Evolutionary conservation across 2,329 filamentous ascomycete species (phyloP).

Genomic region (Xylaria sp.): DNA sequence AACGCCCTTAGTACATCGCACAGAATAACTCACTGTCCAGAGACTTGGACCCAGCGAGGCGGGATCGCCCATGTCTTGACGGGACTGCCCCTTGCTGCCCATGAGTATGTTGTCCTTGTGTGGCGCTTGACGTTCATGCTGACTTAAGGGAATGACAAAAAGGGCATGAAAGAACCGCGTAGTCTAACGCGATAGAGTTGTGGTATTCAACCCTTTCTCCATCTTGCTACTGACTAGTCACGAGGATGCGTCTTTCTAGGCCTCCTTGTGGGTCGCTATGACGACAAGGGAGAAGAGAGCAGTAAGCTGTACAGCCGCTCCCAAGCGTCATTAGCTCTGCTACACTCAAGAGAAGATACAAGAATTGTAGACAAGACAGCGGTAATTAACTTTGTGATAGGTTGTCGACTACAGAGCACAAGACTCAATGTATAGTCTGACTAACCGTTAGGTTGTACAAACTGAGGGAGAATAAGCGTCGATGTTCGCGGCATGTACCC

Average conservation of each 20-base stretch:
- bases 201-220: constrained; percentile 39
- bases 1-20: constrained; percentile 39
- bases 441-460: constrained; percentile 2
- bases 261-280: constrained; percentile 40
- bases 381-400: constrained; percentile 10
- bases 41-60: constrained; percentile 36
- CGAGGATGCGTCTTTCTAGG: constrained; percentile 39
- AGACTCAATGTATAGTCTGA: constrained; percentile 15
- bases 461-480: constrained; percentile 12
- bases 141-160: constrained; percentile 32
- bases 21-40: constrained; percentile 40
- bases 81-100: constrained; percentile 37
- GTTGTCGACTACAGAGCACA: constrained; percentile 6
- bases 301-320: constrained; percentile 19
- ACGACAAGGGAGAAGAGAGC: constrained; percentile 38
- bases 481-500: constrained; percentile 31
- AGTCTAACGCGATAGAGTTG: constrained; percentile 42
- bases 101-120: constrained; percentile 34
- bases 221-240: constrained; percentile 41
- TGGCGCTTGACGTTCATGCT: constrained; percentile 25
- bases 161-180: constrained; percentile 38
- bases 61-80: constrained; percentile 36
- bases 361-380: constrained; percentile 11
- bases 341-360: constrained; percentile 2
- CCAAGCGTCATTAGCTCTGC: constrained; percentile 20